Conservation (phyloP, 106 monocot species). For the Vanilla planifolia region DNA sequence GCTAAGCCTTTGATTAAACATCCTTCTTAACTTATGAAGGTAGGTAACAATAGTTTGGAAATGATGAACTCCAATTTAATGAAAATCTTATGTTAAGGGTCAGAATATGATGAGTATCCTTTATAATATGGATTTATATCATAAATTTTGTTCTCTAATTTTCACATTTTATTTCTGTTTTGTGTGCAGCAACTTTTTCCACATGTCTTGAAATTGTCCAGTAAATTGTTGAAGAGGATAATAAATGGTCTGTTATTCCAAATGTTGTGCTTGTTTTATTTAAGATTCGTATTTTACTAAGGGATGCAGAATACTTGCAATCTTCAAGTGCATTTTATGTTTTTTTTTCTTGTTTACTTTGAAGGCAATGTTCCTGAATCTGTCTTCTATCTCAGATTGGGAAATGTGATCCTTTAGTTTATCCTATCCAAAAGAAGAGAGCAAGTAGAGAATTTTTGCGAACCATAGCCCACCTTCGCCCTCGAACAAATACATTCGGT, state of each 20-base stretch:
- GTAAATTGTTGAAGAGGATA: not conserved
- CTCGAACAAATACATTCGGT: conserved; percentile 95
- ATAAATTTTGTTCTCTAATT: no score
- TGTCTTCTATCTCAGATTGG: conserved; percentile 51
- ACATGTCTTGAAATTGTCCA: not conserved
- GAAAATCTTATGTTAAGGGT: no score
- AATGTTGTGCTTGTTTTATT: conserved; percentile 3
- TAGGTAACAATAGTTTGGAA: no score
- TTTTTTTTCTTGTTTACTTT: not conserved
- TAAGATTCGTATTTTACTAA: not conserved
- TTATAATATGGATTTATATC: no score
- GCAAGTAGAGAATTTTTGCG: conserved; percentile 88
- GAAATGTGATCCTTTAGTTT: conserved; percentile 58
- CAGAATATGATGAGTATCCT: no score
- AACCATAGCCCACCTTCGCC: conserved; percentile 86
- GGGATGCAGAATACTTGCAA: not conserved
- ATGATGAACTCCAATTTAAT: no score
- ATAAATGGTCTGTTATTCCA: not conserved
- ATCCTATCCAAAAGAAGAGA: conserved; percentile 98
- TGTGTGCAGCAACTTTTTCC: no score
- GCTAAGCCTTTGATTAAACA: no score
- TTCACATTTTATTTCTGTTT: no score
- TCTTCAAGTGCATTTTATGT: not conserved
- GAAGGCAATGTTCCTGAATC: not conserved
- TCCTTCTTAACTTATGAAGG: no score